Percentiles rank a stretch among this genome's conserved stretches.
Evolutionary conservation across 2,329 filamentous ascomycete species (phyloP).

Genomic region (Botrytis pseudocinerea): DNA sequence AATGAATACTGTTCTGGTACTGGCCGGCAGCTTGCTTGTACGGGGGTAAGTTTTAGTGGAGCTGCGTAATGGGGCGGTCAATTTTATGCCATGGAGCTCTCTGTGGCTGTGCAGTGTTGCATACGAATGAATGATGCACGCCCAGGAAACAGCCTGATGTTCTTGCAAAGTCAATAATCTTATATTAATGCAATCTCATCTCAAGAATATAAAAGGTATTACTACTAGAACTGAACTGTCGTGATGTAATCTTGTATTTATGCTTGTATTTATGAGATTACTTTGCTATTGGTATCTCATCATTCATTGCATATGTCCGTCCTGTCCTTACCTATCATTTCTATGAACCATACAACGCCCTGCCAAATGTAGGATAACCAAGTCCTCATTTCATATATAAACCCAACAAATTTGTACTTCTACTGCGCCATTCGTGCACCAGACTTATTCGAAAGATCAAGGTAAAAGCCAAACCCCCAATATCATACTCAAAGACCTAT

Average conservation of each 20-base stretch:
- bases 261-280: conserved; percentile 7
- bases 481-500: conserved; percentile 26
- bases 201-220: not conserved
- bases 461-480: not conserved
- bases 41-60: conserved; percentile 23
- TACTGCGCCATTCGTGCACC: not conserved
- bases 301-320: not conserved
- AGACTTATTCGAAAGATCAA: not conserved
- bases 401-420: not conserved
- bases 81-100: not conserved
- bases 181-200: not conserved
- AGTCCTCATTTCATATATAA: not conserved
- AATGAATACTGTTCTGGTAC: not conserved
- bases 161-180: not conserved
- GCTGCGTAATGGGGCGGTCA: conserved; percentile 33
- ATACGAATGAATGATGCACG: not conserved
- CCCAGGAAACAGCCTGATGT: not conserved
- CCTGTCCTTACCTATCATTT: not conserved
- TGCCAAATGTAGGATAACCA: conserved; percentile 12
- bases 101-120: conserved; percentile 8
- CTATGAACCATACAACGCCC: conserved; percentile 3
- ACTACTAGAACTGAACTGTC: not conserved
- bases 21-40: conserved; percentile 10
- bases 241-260: not conserved
- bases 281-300: not conserved